Base-by-base conservation (phyloP, 208 protist genomes). In the Endotrypanum monterogeii region DNA sequence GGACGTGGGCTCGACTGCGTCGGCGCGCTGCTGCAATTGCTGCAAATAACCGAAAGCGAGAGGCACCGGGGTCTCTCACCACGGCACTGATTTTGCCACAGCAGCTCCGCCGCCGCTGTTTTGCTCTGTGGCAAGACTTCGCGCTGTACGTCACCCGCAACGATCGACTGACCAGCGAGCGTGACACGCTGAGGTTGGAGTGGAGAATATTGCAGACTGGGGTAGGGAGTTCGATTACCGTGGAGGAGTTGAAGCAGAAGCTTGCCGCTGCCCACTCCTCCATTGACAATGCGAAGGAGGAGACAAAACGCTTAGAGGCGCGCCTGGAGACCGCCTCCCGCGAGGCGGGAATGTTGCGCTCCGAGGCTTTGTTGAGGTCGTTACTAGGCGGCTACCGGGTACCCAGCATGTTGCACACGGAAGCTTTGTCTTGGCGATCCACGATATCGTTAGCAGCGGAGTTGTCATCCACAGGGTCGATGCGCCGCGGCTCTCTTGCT, bases 161-260 rank as follows among this genome's bases (percentile, higher is more conserved):
- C 23, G 61, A 18, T n/a, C 88, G 84, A 28, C 71, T 91, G 1
- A 32, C 51, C 23, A 86, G 87, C 32, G 90, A 95, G 78, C 51
- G 77, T 9, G 60, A 69, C 50, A 95, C 82, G 1, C 68, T 95
- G 79, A 72, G 84, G 55, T 52, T 80, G 14, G 90, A 93, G 73
- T 93, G 85, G 86, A 66, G 73, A 35, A 71, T 71, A 58, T 66
- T 92, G 74, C 80, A 90, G 76, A 83, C 72, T 32, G 71, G 70
- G 23, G 50, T 84, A 44, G 71, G 76, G 44, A 84, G 71, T 37
- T 69, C 80, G 14, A 44, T 76, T 28, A 82, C 86, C 16, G 58
- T 88, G 32, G 63, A 41, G 32, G 57, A 90, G 61, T 79, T 83
- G 46, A 28, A 82, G 32, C 41, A 54, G 39, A 63, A 89, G 61